These are phyloP conservation scores for Oemleria cerasiformis DNA, from an alignment of 306 rosid genomes.

Conservation along the genomic window DNA sequence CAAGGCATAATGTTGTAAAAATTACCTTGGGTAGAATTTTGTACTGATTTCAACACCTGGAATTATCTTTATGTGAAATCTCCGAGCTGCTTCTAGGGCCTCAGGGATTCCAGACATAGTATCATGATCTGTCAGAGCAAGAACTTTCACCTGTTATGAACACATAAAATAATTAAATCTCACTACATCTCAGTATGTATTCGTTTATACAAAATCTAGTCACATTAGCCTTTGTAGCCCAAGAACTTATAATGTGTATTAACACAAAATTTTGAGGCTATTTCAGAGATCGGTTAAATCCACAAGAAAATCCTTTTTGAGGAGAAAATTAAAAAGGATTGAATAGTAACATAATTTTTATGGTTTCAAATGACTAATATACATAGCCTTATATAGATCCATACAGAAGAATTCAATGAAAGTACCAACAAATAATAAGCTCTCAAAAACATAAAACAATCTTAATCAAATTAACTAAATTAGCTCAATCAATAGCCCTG, in stretches of 20 bases:
- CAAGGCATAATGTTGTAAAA: conserved; percentile 9
- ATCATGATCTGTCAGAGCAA: conserved; percentile 99
- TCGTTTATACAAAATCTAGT: conserved; percentile 10
- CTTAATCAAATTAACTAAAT: not conserved
- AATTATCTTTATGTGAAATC: conserved; percentile 84
- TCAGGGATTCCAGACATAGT: conserved; percentile 92
- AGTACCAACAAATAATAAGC: not conserved
- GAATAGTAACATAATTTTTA: not conserved
- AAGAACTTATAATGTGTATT: conserved; percentile 4
- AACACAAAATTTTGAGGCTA: not conserved
- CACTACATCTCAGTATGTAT: conserved; percentile 15
- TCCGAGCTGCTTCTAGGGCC: conserved; percentile 79
- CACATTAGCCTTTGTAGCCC: conserved; percentile 2
- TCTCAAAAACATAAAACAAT: not conserved
- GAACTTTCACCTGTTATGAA: conserved; percentile 98
- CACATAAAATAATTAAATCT: conserved; percentile 46
- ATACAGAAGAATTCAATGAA: not conserved
- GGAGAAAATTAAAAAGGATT: not conserved
- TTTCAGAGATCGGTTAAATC: not conserved
- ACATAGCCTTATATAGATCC: not conserved
- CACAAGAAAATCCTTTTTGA: not conserved
- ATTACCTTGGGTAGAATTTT: conserved; percentile 66
- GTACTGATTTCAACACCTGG: conserved; percentile 98
- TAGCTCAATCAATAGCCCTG: not conserved
- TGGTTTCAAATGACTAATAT: not conserved